Evolutionary conservation across 2,329 filamentous ascomycete genomes (phyloP).

Genomic region (Aspergillus sp.): DNA sequence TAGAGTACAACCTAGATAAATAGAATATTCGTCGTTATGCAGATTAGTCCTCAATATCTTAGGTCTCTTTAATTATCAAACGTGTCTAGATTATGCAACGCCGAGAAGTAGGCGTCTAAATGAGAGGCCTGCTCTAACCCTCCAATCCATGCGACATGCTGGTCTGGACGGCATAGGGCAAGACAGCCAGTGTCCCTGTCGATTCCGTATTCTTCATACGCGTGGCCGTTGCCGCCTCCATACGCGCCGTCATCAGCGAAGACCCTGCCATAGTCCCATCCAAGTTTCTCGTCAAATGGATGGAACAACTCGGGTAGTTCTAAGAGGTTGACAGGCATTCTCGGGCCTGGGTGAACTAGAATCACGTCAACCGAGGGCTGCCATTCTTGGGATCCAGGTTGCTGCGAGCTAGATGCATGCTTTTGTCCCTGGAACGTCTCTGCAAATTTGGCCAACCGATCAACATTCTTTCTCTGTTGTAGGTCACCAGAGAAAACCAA

Average conservation of each 20-base stretch:
- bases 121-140: conserved; percentile 1
- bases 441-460: neutral
- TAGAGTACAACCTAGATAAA: neutral
- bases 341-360: conserved; percentile 16
- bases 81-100: neutral
- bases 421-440: neutral
- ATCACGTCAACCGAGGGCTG: neutral
- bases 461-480: neutral
- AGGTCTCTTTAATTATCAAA: too few relatives aligned
- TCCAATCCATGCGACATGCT: conserved; percentile 21
- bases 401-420: too few relatives aligned
- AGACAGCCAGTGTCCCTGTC: conserved; percentile 12
- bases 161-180: conserved; percentile 23
- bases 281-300: conserved; percentile 14
- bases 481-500: conserved; percentile 23
- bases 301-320: conserved; percentile 18
- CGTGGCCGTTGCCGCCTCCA: neutral
- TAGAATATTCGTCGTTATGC: too few relatives aligned
- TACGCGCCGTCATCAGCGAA: conserved; percentile 16
- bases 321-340: conserved; percentile 6
- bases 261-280: conserved; percentile 19
- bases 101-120: neutral
- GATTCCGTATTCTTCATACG: conserved; percentile 17
- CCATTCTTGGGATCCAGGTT: too few relatives aligned
- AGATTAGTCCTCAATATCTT: too few relatives aligned